Evolutionary conservation across 805 yeast species (phyloP).

Genomic region (Metschnikowia kunwiensis): DNA sequence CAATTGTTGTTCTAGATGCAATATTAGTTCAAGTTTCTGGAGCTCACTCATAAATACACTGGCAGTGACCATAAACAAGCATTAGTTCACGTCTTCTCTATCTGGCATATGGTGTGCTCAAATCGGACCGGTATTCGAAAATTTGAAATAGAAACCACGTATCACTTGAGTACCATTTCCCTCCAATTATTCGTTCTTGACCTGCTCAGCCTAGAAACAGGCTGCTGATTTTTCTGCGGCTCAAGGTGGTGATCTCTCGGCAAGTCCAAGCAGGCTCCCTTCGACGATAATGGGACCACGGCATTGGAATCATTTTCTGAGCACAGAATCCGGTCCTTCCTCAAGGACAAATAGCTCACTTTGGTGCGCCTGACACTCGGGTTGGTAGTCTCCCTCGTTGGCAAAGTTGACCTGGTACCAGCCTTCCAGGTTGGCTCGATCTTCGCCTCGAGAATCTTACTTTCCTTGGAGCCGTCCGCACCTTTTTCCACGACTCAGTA

Average conservation of each 20-base stretch:
- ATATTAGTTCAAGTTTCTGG: too few species aligned
- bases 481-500: too few species aligned
- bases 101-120: too few species aligned
- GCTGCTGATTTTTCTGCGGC: slow-evolving; percentile 81
- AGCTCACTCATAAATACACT: too few species aligned
- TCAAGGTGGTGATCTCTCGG: slow-evolving; percentile 75
- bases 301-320: slow-evolving; percentile 75
- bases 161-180: too few species aligned
- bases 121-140: too few species aligned
- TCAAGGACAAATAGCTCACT: slow-evolving; percentile 84
- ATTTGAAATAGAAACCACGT: too few species aligned
- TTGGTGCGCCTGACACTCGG: slow-evolving; percentile 79
- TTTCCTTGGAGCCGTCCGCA: slow-evolving; percentile 61
- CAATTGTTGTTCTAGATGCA: too few species aligned
- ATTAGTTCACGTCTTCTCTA: too few species aligned
- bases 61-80: too few species aligned
- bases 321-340: slow-evolving; percentile 78
- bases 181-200: too few species aligned
- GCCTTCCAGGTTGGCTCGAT: slow-evolving; percentile 97
- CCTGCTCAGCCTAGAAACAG: too few species aligned
- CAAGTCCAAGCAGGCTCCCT: slow-evolving; percentile 88
- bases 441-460: slow-evolving; percentile 66
- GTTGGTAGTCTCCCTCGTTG: slow-evolving; percentile 86
- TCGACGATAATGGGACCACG: slow-evolving; percentile 69
- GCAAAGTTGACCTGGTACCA: slow-evolving; percentile 88